Percentiles rank a stretch among this genome's conserved stretches.
Conservation (phyloP, 441 rosid genomes). For the Euphorbia schlechtendalii region DNA sequence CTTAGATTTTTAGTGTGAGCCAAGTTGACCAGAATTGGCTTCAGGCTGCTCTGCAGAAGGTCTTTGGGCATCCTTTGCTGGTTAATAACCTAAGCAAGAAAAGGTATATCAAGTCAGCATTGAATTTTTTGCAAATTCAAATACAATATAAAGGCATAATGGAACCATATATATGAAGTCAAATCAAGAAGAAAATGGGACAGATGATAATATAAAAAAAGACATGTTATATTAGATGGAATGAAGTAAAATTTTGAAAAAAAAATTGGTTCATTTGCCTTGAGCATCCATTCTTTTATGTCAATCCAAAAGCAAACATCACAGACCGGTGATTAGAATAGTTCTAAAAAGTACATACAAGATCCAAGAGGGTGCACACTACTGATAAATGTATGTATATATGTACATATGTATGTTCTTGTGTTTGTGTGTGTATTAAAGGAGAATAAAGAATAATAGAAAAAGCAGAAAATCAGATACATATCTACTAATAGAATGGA, state of each 20-base stretch:
- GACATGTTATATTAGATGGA: neutral
- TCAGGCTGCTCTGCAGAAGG: conserved; percentile 95
- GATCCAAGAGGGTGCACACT: neutral
- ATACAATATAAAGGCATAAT: neutral
- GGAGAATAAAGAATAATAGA: neutral
- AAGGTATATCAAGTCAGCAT: neutral
- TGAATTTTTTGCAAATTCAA: neutral
- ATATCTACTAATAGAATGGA: conserved; percentile 7
- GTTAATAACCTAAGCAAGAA: conserved; percentile 67
- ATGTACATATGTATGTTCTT: too few species aligned
- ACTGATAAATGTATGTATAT: neutral
- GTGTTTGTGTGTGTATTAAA: neutral
- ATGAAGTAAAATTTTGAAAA: neutral
- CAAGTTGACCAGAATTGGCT: conserved; percentile 94
- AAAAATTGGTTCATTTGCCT: neutral
- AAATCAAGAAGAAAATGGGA: neutral
- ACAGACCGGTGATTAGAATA: neutral
- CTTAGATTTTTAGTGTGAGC: conserved; percentile 97
- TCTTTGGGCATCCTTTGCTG: conserved; percentile 99
- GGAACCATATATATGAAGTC: neutral
- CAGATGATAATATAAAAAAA: neutral
- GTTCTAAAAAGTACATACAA: neutral
- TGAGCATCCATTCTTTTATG: neutral
- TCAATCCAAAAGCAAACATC: neutral
- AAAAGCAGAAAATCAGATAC: neutral